Conservation (phyloP, 495 filamentous ascomycete genomes). For the Neurospora terricola region DNA sequence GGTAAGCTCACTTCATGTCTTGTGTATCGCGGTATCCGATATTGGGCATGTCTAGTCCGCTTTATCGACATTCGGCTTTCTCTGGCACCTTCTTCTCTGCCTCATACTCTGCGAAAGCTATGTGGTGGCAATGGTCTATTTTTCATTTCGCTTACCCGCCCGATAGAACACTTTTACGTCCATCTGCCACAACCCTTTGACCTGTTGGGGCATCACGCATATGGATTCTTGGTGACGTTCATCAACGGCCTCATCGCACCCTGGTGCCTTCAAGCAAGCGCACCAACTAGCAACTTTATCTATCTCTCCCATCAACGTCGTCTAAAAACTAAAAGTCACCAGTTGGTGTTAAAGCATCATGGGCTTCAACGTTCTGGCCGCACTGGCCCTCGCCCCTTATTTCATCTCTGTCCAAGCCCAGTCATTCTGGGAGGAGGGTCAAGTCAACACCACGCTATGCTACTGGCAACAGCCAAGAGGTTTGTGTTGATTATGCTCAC, state of each 20-base stretch:
- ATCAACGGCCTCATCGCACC: background rate
- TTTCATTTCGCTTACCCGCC: background rate
- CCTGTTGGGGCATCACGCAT: background rate
- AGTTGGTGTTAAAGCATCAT: background rate
- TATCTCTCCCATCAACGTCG: background rate
- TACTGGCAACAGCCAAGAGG: constrained; percentile 46
- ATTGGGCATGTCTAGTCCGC: background rate
- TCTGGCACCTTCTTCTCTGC: too few species aligned
- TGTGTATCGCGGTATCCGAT: background rate
- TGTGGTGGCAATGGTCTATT: background rate
- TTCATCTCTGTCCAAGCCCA: constrained; percentile 9
- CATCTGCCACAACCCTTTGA: background rate
- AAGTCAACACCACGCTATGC: constrained; percentile 48
- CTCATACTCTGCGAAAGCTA: too few species aligned
- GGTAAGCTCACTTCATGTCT: background rate
- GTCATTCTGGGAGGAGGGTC: constrained; percentile 27
- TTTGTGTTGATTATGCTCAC: constrained; percentile 14
- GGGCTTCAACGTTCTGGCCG: background rate
- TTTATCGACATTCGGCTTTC: background rate
- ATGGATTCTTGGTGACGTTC: background rate
- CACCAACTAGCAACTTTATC: background rate
- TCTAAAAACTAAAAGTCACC: background rate
- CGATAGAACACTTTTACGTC: background rate
- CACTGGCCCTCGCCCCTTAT: constrained; percentile 6
- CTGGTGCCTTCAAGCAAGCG: background rate